Conservation (phyloP, 352 stramenopile species). For the Globisporangium perplexum region DNA sequence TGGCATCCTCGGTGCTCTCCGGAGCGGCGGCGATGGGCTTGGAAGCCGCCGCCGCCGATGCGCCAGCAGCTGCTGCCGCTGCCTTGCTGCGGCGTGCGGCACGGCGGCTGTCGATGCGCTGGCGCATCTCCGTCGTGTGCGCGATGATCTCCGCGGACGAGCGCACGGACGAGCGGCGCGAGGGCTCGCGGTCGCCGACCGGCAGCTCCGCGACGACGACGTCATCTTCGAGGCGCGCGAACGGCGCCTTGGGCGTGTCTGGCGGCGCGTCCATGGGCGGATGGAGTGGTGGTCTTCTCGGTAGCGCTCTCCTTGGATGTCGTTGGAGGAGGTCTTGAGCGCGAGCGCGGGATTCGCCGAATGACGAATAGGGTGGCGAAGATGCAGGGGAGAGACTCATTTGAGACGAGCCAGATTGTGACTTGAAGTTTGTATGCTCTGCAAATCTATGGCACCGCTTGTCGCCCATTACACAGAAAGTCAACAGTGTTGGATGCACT, state of each 20-base stretch:
- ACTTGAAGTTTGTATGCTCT: neutral
- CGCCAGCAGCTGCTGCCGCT: neutral
- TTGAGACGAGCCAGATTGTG: neutral
- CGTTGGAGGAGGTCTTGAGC: neutral
- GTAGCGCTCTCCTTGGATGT: neutral
- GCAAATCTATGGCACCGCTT: too few relatives aligned
- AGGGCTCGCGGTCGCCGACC: slow-evolving; percentile 7
- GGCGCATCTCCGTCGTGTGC: slow-evolving; percentile 45
- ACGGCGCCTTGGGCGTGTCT: slow-evolving; percentile 23
- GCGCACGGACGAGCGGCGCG: slow-evolving; percentile 30
- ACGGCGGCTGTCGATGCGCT: slow-evolving; percentile 48
- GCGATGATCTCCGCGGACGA: slow-evolving; percentile 55
- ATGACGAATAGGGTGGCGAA: neutral
- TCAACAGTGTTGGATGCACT: too few relatives aligned
- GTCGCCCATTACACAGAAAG: too few relatives aligned
- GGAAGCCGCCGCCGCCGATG: too few relatives aligned
- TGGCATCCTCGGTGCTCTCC: slow-evolving; percentile 19
- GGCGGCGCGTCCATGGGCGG: slow-evolving; percentile 21
- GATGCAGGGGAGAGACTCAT: too few relatives aligned
- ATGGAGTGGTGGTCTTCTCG: neutral
- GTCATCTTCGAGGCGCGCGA: slow-evolving; percentile 31
- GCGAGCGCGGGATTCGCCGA: neutral
- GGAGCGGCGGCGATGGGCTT: neutral
- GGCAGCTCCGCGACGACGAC: slow-evolving; percentile 1
- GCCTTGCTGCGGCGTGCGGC: slow-evolving; percentile 21